phyloP scores from a whole-genome alignment of 208 protist species.

The Crithidia mellificae region DNA sequence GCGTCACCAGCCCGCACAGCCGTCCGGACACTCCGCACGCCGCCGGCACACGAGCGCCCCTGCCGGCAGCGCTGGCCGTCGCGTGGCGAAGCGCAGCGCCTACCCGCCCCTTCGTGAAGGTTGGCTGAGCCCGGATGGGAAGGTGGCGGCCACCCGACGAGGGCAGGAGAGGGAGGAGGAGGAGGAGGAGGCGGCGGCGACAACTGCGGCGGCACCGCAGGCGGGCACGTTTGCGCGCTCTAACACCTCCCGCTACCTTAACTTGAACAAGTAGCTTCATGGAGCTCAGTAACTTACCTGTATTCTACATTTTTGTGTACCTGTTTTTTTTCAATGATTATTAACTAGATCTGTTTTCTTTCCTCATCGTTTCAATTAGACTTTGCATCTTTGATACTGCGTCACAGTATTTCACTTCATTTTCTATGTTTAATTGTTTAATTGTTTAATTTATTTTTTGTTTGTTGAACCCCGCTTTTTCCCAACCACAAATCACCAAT shows the following conservation, averaged over 20 bases:
- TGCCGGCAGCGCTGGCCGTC: background rate
- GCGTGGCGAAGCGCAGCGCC: background rate
- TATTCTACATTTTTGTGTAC: background rate
- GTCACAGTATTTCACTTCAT: too few species aligned
- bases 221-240: slow-evolving; percentile 5
- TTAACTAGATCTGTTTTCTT: too few species aligned
- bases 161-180: background rate
- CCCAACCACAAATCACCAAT: too few species aligned
- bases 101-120: slow-evolving; percentile 7
- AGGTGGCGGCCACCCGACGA: slow-evolving; percentile 4
- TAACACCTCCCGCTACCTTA: slow-evolving; percentile 16
- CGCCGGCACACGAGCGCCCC: slow-evolving; percentile 17
- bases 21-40: background rate
- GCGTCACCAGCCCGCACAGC: background rate
- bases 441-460: too few species aligned
- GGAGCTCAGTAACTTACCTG: background rate
- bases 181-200: too few species aligned
- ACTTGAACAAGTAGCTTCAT: background rate
- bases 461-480: too few species aligned
- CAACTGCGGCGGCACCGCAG: background rate
- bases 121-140: slow-evolving; percentile 7
- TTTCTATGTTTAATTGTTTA: too few species aligned
- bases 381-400: too few species aligned
- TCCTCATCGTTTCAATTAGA: too few species aligned
- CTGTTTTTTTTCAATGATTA: too few species aligned